Percentiles rank a stretch among this genome's conserved stretches.
These are phyloP conservation scores for Raffaelea ambrosiae DNA, from an alignment of 2,329 filamentous ascomycete genomes.

Conservation along the genomic window DNA sequence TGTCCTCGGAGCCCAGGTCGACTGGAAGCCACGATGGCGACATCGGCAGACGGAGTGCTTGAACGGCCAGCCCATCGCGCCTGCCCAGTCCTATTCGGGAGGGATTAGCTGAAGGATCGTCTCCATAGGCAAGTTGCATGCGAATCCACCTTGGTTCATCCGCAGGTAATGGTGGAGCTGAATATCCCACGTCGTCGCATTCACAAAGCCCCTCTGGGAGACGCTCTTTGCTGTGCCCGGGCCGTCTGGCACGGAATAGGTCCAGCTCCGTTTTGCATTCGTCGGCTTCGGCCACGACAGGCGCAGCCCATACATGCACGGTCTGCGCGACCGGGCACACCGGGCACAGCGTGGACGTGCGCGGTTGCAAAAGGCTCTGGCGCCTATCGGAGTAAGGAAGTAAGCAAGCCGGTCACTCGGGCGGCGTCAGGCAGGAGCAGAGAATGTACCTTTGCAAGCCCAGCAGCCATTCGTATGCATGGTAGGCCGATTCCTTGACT, in stretches of 20 bases:
- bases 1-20: not conserved
- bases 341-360: constrained; percentile 1
- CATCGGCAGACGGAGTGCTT: not conserved
- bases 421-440: too few species aligned
- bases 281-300: constrained; percentile 2
- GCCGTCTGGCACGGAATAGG: not conserved
- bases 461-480: constrained; percentile 4
- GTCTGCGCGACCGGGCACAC: not conserved
- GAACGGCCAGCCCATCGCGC: not conserved
- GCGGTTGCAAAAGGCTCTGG: constrained; percentile 3
- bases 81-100: not conserved
- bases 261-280: constrained; percentile 4
- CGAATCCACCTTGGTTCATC: constrained; percentile 2
- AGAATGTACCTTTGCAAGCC: constrained; percentile 4
- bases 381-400: not conserved
- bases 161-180: constrained; percentile 3
- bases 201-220: constrained; percentile 3
- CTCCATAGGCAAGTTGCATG: not conserved
- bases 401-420: not conserved
- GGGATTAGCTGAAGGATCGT: not conserved
- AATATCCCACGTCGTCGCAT: constrained; percentile 5
- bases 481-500: too few species aligned
- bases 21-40: constrained; percentile 2
- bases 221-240: not conserved
- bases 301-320: constrained; percentile 5